Base-by-base conservation (phyloP, 192 early-diverging fungal genomes). In the Coemansia nantahalensis region DNA sequence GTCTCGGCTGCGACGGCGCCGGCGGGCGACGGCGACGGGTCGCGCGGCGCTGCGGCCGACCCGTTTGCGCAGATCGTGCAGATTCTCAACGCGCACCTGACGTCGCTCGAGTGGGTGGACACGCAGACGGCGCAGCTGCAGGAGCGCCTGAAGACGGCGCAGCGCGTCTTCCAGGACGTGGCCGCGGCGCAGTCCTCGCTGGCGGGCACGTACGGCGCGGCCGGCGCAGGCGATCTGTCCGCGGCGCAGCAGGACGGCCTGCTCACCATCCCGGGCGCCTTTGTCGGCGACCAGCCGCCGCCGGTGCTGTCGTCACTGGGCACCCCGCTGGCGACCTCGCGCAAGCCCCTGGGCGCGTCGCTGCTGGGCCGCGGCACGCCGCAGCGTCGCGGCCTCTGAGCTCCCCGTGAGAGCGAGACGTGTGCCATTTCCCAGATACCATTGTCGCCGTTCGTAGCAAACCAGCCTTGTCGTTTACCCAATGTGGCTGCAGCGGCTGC, bases 41-140 rank as follows among this genome's bases (percentile, higher is more conserved):
- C 56, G 51, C 48, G 46, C 17, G 48, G 42, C 1, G 50, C 54
- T 5, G 41, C 52, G 12, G 54, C 53, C 2, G 81, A 78, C 54
- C 77, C 84, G 30, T 62, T 90, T 39, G 68, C 70, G 30, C 84
- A 95, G 63, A 92, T 99, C 46, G 84, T 89, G 17, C 79, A 86
- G 59, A 93, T 99, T 45, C 79, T 99, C 51, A 93, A 97, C 57
- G 76, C 82, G 13, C 96, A 99, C 59, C 78, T 97, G 70, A 83
- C 88, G 17, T 87, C 91, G 38, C 78, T 99, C 23, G 87, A 94
- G 68, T 99, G 96, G 96, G 82, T 99, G 13, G 93, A 97, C n/a
- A n/a, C 57, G 46, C 57, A 76, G 57, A 76, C 73, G 2, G 39
- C 42, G 22, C 48, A 64, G 34, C 54, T 76, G 41, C 73, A 76